These are phyloP conservation scores for Eutypella sp. DNA, from an alignment of 2,329 filamentous ascomycete genomes.

Conservation along the genomic window DNA sequence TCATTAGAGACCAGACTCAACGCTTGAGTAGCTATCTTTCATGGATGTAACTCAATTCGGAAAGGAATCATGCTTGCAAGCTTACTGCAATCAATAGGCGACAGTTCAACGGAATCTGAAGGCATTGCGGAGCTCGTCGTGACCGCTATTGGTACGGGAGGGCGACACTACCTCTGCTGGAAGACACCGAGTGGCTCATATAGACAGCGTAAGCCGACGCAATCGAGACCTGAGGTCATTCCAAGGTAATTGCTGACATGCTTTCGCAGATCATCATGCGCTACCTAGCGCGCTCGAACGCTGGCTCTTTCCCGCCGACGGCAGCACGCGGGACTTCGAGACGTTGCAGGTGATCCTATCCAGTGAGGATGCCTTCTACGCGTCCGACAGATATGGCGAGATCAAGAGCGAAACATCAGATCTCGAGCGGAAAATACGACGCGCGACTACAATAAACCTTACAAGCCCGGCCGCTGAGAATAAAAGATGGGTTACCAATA, in stretches of 20 bases:
- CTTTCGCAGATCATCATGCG: slow-evolving; percentile 19
- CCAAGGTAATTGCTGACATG: not conserved
- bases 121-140: slow-evolving; percentile 26
- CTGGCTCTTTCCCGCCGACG: slow-evolving; percentile 25
- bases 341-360: slow-evolving; percentile 26
- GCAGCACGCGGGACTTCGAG: slow-evolving; percentile 23
- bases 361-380: slow-evolving; percentile 23
- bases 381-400: slow-evolving; percentile 23
- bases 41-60: not conserved
- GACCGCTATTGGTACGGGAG: slow-evolving; percentile 25
- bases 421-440: slow-evolving; percentile 15
- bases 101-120: slow-evolving; percentile 17
- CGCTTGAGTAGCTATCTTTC: not conserved
- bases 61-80: slow-evolving; percentile 20
- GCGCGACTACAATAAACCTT: slow-evolving; percentile 17
- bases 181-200: slow-evolving; percentile 23
- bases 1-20: not conserved
- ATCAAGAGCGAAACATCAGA: slow-evolving; percentile 17
- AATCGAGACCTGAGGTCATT: not conserved
- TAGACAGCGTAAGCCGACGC: slow-evolving; percentile 19
- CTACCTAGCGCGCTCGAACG: slow-evolving; percentile 20
- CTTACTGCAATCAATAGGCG: slow-evolving; percentile 18
- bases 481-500: slow-evolving; percentile 9
- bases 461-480: slow-evolving; percentile 6
- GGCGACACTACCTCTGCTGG: slow-evolving; percentile 28